A percentile compares a stretch with the other conserved stretches of the same genome.
These are phyloP conservation scores for Boletellus emodensis DNA, from an alignment of 768 basidiomycete genomes.

Conservation along the genomic window DNA sequence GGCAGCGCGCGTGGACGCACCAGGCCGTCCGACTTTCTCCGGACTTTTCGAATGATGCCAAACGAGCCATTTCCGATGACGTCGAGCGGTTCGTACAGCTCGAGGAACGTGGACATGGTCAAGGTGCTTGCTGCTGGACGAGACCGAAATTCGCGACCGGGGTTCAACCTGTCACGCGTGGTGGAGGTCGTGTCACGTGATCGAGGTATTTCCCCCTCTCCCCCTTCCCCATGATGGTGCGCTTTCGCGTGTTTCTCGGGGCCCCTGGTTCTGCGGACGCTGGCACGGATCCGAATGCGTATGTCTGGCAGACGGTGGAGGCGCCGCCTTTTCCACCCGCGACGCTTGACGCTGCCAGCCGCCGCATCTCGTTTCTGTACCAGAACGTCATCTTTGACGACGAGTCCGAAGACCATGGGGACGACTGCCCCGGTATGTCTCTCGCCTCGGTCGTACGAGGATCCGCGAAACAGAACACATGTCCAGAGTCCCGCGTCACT, in stretches of 20 bases:
- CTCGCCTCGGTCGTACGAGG: slow-evolving; percentile 1
- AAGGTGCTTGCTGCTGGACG: slow-evolving; percentile 10
- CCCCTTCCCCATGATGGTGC: slow-evolving; percentile 20
- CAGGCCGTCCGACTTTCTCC: slow-evolving; percentile 75
- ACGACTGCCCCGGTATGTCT: slow-evolving; percentile 11
- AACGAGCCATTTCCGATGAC: slow-evolving; percentile 97
- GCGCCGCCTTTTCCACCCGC: slow-evolving; percentile 36
- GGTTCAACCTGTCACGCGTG: slow-evolving; percentile 28
- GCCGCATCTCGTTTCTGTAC: slow-evolving; percentile 67
- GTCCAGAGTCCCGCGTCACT: slow-evolving; percentile 39
- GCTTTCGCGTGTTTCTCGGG: slow-evolving; percentile 56
- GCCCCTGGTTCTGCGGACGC: slow-evolving; percentile 44
- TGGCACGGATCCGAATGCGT: slow-evolving; percentile 31
- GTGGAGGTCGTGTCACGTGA: slow-evolving; percentile 23
- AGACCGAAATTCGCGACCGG: slow-evolving; percentile 21
- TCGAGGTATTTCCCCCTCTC: slow-evolving; percentile 8
- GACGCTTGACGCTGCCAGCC: slow-evolving; percentile 62
- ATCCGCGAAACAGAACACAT: slow-evolving; percentile 4
- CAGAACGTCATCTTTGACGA: slow-evolving; percentile 68
- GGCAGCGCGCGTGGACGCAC: slow-evolving; percentile 43
- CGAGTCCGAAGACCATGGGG: slow-evolving; percentile 26
- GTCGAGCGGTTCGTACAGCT: slow-evolving; percentile 82
- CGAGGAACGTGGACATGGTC: slow-evolving; percentile 46
- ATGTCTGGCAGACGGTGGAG: slow-evolving; percentile 46
- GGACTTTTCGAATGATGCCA: slow-evolving; percentile 95